Evolutionary conservation across 108 stramenopile genomes (phyloP).

Genomic region (Thalassiosira profunda): DNA sequence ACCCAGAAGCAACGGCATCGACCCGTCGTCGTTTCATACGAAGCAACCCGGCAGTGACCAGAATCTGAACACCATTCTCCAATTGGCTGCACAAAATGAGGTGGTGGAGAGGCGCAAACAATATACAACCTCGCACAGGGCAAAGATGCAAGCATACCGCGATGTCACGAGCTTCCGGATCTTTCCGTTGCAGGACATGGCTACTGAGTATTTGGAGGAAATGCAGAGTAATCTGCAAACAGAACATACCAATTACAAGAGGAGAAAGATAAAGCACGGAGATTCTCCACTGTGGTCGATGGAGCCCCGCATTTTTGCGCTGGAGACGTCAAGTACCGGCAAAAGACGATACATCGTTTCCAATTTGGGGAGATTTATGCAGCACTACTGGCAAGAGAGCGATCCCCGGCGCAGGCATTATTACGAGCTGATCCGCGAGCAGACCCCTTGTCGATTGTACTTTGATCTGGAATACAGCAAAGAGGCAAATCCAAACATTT

Average conservation of each 20-base stretch:
- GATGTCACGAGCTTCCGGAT: slow-evolving; percentile 64
- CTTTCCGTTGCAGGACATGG: slow-evolving; percentile 84
- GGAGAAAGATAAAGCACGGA: slow-evolving; percentile 9
- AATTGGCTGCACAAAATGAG: slow-evolving; percentile 33
- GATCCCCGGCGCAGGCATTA: slow-evolving; percentile 73
- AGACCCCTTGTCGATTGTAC: slow-evolving; percentile 92
- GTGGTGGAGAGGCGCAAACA: slow-evolving; percentile 20
- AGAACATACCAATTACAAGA: slow-evolving; percentile 9
- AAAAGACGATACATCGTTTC: slow-evolving; percentile 88
- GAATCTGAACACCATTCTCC: slow-evolving; percentile 18
- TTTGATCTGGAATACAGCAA: slow-evolving; percentile 96
- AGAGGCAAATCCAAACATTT: slow-evolving; percentile 62
- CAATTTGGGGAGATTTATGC: slow-evolving; percentile 78
- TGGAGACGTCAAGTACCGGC: slow-evolving; percentile 70
- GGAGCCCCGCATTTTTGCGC: slow-evolving; percentile 87
- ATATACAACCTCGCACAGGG: slow-evolving; percentile 32
- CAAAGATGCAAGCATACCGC: slow-evolving; percentile 55
- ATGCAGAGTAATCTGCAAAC: neutral
- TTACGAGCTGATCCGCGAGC: slow-evolving; percentile 96
- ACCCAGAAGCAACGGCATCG: slow-evolving; percentile 20
- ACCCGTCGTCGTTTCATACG: slow-evolving; percentile 41
- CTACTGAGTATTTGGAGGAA: slow-evolving; percentile 42
- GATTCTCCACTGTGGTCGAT: slow-evolving; percentile 67
- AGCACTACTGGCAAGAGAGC: slow-evolving; percentile 79
- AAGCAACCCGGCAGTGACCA: slow-evolving; percentile 22